These are phyloP conservation scores for Colletotrichum destructivum DNA, from an alignment of 2,329 filamentous ascomycete species.

Conservation along the genomic window DNA sequence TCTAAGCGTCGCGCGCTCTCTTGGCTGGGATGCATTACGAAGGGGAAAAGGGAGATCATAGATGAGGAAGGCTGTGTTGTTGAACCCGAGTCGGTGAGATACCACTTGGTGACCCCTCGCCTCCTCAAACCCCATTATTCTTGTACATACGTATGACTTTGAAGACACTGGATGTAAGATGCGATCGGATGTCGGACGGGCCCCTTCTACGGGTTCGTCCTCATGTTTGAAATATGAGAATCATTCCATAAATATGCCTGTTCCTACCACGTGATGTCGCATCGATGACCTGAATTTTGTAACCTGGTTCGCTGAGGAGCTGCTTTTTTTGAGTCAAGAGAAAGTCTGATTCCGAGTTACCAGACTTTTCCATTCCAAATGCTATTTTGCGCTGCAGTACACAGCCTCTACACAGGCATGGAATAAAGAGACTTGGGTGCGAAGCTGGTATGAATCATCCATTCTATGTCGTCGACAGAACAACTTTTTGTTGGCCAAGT, in stretches of 20 bases:
- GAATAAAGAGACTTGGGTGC: no score
- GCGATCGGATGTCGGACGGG: conserved; percentile 19
- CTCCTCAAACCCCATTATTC: conserved; percentile 2
- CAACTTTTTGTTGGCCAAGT: neutral
- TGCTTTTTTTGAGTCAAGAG: no score
- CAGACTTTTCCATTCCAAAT: no score
- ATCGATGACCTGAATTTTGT: neutral
- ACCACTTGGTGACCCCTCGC: neutral
- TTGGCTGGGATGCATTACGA: neutral
- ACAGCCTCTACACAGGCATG: no score
- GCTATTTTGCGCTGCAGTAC: no score
- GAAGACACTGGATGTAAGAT: conserved; percentile 40
- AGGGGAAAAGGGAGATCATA: neutral
- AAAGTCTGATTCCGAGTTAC: no score
- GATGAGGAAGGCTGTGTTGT: conserved; percentile 2
- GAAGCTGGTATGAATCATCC: neutral
- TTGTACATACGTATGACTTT: conserved; percentile 40
- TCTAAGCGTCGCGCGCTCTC: neutral
- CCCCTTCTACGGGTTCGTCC: conserved; percentile 28
- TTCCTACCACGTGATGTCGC: neutral
- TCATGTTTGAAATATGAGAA: conserved; percentile 37
- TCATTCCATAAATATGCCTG: neutral
- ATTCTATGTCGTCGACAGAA: neutral
- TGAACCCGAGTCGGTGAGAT: neutral
- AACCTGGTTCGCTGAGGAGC: no score